A percentile compares a stretch with the other conserved stretches of the same genome.
These are phyloP conservation scores for Pyrus communis DNA, from an alignment of 306 rosid genomes.

Conservation along the genomic window DNA sequence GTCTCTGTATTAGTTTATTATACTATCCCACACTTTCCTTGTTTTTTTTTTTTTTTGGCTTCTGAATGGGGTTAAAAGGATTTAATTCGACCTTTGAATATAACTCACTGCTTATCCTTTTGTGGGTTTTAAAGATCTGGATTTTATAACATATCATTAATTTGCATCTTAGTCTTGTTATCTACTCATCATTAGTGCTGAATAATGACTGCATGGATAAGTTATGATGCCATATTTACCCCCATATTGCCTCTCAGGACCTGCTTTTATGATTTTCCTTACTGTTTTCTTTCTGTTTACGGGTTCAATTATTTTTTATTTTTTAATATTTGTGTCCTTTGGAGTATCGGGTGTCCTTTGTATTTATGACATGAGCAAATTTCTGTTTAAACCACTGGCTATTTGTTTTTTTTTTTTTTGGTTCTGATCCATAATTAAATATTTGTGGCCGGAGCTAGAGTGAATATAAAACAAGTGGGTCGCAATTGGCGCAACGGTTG, in stretches of 20 bases:
- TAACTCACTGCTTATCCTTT: constrained; percentile 7
- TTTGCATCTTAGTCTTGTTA: constrained; percentile 1
- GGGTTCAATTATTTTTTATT: background rate
- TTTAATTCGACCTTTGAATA: constrained; percentile 18
- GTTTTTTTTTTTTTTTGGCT: background rate
- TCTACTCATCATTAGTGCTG: background rate
- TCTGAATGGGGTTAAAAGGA: constrained; percentile 21
- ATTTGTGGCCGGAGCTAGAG: background rate
- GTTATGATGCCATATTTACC: background rate
- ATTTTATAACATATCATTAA: constrained; percentile 21
- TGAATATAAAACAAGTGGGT: constrained; percentile 5
- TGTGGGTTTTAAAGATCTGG: constrained; percentile 26
- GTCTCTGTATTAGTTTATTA: background rate
- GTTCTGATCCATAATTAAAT: background rate
- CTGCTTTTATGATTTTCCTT: background rate
- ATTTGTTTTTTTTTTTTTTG: background rate
- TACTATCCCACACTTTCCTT: background rate
- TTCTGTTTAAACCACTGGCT: background rate
- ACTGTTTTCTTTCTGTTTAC: background rate
- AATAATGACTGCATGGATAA: constrained; percentile 10
- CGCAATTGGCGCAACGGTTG: background rate
- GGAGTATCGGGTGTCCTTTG: background rate
- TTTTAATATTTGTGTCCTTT: background rate
- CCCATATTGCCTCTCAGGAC: background rate
- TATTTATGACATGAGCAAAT: background rate